Evolutionary conservation across 2,329 filamentous ascomycete genomes (phyloP).

Genomic region (Aspergillus caelatus): DNA sequence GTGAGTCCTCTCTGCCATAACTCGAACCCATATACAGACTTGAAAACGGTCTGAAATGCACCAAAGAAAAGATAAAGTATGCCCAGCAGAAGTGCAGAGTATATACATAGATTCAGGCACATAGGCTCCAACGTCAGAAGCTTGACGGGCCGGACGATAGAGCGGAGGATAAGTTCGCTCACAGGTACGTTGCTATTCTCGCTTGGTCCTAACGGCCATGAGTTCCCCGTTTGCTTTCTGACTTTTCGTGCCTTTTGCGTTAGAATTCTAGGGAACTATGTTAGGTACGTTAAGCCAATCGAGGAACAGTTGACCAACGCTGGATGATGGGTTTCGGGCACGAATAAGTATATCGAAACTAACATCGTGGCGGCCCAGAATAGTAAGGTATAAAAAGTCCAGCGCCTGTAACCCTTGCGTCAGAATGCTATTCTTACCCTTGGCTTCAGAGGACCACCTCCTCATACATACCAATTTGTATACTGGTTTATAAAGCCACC

Average conservation of each 20-base stretch:
- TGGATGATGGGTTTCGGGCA: constrained; percentile 83
- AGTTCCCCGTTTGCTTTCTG: constrained; percentile 72
- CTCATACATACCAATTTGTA: constrained; percentile 57
- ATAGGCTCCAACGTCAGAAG: constrained; percentile 82
- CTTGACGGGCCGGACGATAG: constrained; percentile 71
- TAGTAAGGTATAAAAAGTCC: constrained; percentile 81
- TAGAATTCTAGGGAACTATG: constrained; percentile 52
- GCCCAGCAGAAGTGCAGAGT: constrained; percentile 80
- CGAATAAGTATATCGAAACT: constrained; percentile 66
- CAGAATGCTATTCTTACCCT: constrained; percentile 4
- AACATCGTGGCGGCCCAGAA: constrained; percentile 76
- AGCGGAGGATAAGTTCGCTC: constrained; percentile 58
- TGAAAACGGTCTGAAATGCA: constrained; percentile 80
- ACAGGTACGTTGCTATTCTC: constrained; percentile 70
- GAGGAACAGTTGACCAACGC: constrained; percentile 35
- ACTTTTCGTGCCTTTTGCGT: constrained; percentile 70
- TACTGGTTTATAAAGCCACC: constrained; percentile 84
- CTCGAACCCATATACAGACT: constrained; percentile 72
- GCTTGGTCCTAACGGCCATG: constrained; percentile 79
- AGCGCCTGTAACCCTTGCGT: constrained; percentile 53
- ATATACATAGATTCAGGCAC: constrained; percentile 78
- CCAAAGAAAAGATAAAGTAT: constrained; percentile 91
- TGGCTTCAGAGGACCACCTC: background rate
- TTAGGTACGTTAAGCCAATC: constrained; percentile 46
- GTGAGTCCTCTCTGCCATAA: constrained; percentile 76